Evolutionary conservation across 1,284 basidiomycete genomes (phyloP), one percentile per base, ranked within the genome.

Genomic region (Heterobasidion occidentale): DNA sequence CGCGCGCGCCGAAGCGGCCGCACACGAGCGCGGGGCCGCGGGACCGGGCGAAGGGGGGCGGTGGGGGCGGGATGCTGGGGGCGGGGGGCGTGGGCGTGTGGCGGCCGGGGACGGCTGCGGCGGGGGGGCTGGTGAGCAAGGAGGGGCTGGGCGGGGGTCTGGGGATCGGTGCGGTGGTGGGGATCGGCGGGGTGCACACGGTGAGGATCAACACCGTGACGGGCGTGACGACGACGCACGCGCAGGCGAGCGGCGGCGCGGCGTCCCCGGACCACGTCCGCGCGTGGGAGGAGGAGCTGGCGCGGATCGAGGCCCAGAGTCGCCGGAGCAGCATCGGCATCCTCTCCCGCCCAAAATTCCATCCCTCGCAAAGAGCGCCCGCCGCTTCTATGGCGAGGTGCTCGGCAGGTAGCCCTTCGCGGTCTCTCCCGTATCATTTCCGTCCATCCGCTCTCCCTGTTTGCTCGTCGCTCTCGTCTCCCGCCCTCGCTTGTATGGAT

Each of bases 231-330:
- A 57, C 53, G 34, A 54, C 51, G 12, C 15, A 20, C 45, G 38
- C 51, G 11, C 14, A 34, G 27, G 15, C 15, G 44, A 42, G 38
- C 38, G 38, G 38, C 12, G 49, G 44, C 11, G 15, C 52, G 47
- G 42, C 14, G 35, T 9, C 36, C 65, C 58, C 58, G 46, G 60
- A 50, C 19, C 61, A 80, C 33, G 76, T 86, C 62, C 74, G 76
- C 57, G 88, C 84, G 59, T 90, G 88, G 88, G 88, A 90, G 69
- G 80, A 82, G 65, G 87, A 90, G 72, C 76, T 90, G 50, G 80
- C 76, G 60, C 77, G 79, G 59, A 88, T 90, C 62, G 88, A 90
- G 70, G 70, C 73, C 62, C 74, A 73, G 64, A 86, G 83, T 63
- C 76, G 81, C 56, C 74, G 78, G 62, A 81, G 77, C 57, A 88